Evolutionary conservation across 2,329 filamentous ascomycete species (phyloP).

Genomic region (Fusarium coffeatum): DNA sequence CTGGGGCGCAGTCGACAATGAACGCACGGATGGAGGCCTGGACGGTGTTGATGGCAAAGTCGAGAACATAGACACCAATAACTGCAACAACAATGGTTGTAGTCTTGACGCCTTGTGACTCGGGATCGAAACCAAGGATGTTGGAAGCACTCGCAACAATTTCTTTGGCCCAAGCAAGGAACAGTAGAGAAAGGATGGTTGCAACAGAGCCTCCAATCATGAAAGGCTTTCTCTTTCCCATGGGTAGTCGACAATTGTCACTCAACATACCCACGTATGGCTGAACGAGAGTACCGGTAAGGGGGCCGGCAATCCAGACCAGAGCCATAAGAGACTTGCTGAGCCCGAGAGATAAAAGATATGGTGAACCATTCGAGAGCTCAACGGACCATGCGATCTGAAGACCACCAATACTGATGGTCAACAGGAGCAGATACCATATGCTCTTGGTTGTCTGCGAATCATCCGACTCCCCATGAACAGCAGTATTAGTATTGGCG

Average conservation of each 20-base stretch:
- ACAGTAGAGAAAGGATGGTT: constrained; percentile 74
- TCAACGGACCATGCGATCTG: constrained; percentile 98
- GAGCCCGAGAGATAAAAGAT: constrained; percentile 81
- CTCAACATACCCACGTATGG: constrained; percentile 86
- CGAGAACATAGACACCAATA: constrained; percentile 86
- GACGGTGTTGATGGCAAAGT: constrained; percentile 97
- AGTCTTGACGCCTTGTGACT: constrained; percentile 72
- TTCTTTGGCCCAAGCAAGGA: constrained; percentile 79
- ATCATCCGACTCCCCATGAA: constrained; percentile 39
- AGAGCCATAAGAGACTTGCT: constrained; percentile 85
- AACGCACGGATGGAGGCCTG: constrained; percentile 93
- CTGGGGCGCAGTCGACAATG: constrained; percentile 91
- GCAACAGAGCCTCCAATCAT: constrained; percentile 77
- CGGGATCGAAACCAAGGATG: constrained; percentile 76
- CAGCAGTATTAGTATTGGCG: constrained; percentile 15
- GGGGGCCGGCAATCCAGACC: constrained; percentile 85
- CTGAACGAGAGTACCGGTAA: constrained; percentile 83
- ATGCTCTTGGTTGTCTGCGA: constrained; percentile 78
- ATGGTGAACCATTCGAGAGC: constrained; percentile 90
- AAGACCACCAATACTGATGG: constrained; percentile 85
- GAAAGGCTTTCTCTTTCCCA: constrained; percentile 85
- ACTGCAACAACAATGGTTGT: constrained; percentile 83
- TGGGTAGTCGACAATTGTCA: constrained; percentile 78
- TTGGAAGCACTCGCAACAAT: constrained; percentile 74
- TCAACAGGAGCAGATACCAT: constrained; percentile 88